Evolutionary conservation across 2,329 filamentous ascomycete species (phyloP).

Genomic region (Xenoacremonium recifei): DNA sequence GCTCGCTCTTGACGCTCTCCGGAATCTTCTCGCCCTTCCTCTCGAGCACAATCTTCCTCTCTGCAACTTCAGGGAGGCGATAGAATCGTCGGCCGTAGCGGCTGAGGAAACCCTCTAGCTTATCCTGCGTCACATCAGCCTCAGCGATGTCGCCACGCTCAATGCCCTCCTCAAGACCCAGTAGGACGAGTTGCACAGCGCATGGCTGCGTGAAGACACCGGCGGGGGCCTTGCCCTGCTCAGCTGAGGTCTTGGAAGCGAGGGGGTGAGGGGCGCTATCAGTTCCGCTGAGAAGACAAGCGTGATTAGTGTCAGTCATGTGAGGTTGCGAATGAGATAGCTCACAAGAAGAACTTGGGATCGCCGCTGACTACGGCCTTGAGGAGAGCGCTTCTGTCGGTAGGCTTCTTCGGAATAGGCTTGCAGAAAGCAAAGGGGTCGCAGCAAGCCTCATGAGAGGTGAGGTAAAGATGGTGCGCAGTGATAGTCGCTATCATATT

Average conservation of each 20-base stretch:
- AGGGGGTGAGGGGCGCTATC: slow-evolving; percentile 66
- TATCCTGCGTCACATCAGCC: slow-evolving; percentile 52
- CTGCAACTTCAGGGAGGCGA: slow-evolving; percentile 30
- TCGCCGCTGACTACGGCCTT: slow-evolving; percentile 58
- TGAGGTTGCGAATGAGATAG: slow-evolving; percentile 1
- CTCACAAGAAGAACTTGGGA: slow-evolving; percentile 71
- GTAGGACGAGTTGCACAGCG: slow-evolving; percentile 62
- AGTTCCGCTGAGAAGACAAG: slow-evolving; percentile 40
- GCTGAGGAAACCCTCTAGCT: slow-evolving; percentile 54
- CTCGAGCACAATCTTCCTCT: slow-evolving; percentile 36
- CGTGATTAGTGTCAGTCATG: not conserved
- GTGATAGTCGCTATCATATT: slow-evolving; percentile 67
- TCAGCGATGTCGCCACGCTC: slow-evolving; percentile 50
- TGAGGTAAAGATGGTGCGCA: slow-evolving; percentile 80
- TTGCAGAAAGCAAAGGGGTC: slow-evolving; percentile 66
- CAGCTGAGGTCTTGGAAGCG: slow-evolving; percentile 50
- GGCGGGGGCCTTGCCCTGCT: slow-evolving; percentile 58
- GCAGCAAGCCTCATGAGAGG: slow-evolving; percentile 67
- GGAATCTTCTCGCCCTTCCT: slow-evolving; percentile 41
- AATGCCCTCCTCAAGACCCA: slow-evolving; percentile 60
- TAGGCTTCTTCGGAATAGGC: slow-evolving; percentile 72
- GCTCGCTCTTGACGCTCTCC: slow-evolving; percentile 35
- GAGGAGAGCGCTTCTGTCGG: slow-evolving; percentile 70
- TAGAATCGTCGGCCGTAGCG: slow-evolving; percentile 55
- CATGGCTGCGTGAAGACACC: slow-evolving; percentile 80